phyloP scores from a whole-genome alignment of 2,329 filamentous ascomycete species.

The Nectriaceae sp. region DNA sequence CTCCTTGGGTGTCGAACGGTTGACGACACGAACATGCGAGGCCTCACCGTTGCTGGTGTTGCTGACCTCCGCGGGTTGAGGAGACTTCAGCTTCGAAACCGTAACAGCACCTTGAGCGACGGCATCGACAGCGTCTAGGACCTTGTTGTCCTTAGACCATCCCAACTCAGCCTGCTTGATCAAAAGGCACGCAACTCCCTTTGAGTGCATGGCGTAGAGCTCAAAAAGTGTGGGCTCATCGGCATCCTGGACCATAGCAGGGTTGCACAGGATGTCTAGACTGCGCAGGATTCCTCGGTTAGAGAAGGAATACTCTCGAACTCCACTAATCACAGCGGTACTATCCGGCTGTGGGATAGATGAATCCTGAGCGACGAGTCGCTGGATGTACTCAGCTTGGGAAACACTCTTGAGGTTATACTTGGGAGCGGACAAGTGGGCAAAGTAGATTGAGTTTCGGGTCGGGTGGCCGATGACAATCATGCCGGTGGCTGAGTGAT shows the following conservation, averaged over 20 bases:
- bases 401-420: conserved; percentile 83
- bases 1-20: conserved; percentile 41
- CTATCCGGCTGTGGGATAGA: conserved; percentile 83
- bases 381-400: conserved; percentile 85
- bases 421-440: conserved; percentile 90
- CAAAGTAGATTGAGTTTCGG: conserved; percentile 95
- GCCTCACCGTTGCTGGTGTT: conserved; percentile 37
- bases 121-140: conserved; percentile 76
- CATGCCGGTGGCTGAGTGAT: conserved; percentile 89
- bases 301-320: conserved; percentile 91
- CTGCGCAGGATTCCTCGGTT: conserved; percentile 86
- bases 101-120: conserved; percentile 72
- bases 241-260: conserved; percentile 61
- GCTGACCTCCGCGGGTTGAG: conserved; percentile 42
- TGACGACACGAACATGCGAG: conserved; percentile 36
- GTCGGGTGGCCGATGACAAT: conserved; percentile 95
- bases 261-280: conserved; percentile 79
- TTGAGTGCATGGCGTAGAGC: conserved; percentile 96
- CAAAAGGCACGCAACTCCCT: conserved; percentile 86
- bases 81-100: conserved; percentile 68
- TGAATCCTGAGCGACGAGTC: conserved; percentile 70
- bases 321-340: conserved; percentile 95
- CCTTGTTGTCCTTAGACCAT: conserved; percentile 89
- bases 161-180: conserved; percentile 89
- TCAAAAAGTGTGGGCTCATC: conserved; percentile 84